Conservation (phyloP, 83 land plant genomes). For the Picea abies region DNA sequence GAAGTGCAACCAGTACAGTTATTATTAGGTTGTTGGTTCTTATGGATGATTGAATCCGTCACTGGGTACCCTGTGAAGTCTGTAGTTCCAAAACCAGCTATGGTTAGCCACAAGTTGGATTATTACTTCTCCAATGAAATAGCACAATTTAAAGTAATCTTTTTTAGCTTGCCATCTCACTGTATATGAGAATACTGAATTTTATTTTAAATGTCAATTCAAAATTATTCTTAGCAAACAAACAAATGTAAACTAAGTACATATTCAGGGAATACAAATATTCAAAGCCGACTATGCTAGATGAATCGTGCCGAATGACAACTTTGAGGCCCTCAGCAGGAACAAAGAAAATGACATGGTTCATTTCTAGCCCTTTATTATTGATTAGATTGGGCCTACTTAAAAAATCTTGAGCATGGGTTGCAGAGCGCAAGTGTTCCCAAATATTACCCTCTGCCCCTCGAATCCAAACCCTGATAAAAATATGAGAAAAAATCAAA, state of each 20-base stretch:
- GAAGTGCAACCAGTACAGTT: not conserved
- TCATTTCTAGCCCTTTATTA: constrained; percentile 8
- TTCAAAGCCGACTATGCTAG: too few species aligned
- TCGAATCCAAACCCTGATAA: too few species aligned
- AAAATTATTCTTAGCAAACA: too few species aligned
- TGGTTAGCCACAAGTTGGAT: not conserved
- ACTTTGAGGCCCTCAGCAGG: not conserved
- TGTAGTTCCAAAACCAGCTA: not conserved
- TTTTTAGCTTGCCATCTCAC: too few species aligned
- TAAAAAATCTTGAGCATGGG: constrained; percentile 29
- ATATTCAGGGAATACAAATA: too few species aligned
- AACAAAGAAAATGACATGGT: not conserved
- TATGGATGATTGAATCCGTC: constrained; percentile 26
- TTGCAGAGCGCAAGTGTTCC: too few species aligned
- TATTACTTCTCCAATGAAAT: not conserved
- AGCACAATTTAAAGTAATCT: too few species aligned
- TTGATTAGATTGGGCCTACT: not conserved
- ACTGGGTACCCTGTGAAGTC: constrained; percentile 27
- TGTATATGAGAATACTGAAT: too few species aligned
- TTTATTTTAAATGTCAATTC: too few species aligned
- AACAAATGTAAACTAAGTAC: too few species aligned
- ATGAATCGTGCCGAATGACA: not conserved
- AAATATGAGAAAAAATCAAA: too few species aligned
- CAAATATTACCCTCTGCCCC: too few species aligned
- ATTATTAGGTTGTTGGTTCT: not conserved